Percentiles rank a stretch among this genome's conserved stretches.
Evolutionary conservation across 176 grass and related monocot genomes (phyloP).

Genomic region (Oryza punctata): DNA sequence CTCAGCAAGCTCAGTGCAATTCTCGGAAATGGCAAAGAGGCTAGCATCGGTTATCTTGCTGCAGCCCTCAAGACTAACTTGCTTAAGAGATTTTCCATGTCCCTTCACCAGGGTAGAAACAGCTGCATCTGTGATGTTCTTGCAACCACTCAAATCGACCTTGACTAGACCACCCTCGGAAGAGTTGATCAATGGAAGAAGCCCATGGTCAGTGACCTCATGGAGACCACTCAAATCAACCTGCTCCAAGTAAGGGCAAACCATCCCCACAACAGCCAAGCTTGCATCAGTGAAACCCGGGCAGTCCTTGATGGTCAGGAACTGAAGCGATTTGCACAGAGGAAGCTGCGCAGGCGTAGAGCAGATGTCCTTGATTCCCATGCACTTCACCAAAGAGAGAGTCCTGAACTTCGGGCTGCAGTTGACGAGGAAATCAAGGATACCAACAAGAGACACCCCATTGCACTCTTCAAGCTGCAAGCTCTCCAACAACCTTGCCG

Average conservation of each 20-base stretch:
- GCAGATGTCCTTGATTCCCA: conserved; percentile 70
- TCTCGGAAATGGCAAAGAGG: conserved; percentile 57
- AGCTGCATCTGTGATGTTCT: conserved; percentile 77
- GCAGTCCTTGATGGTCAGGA: conserved; percentile 79
- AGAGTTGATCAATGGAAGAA: conserved; percentile 68
- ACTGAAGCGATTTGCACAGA: conserved; percentile 63
- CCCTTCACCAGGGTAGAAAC: conserved; percentile 66
- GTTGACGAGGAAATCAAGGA: conserved; percentile 66
- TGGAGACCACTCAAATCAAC: conserved; percentile 72
- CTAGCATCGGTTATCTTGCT: conserved; percentile 85
- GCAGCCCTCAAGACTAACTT: conserved; percentile 81
- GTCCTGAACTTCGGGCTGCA: conserved; percentile 66
- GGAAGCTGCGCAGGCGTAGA: conserved; percentile 61
- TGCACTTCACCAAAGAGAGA: conserved; percentile 87
- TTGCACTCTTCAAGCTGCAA: conserved; percentile 87
- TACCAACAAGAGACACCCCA: conserved; percentile 65
- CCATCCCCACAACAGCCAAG: conserved; percentile 70
- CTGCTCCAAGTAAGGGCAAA: conserved; percentile 84
- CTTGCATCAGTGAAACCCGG: conserved; percentile 85
- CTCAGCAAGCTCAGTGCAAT: conserved; percentile 62
- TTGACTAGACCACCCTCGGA: conserved; percentile 62
- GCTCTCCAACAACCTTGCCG: conserved; percentile 62
- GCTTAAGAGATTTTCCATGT: conserved; percentile 81
- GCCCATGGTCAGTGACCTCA: conserved; percentile 64
- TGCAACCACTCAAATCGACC: conserved; percentile 77